phyloP scores from a whole-genome alignment of 2,329 filamentous ascomycete genomes.

The Aspergillus sergii region DNA sequence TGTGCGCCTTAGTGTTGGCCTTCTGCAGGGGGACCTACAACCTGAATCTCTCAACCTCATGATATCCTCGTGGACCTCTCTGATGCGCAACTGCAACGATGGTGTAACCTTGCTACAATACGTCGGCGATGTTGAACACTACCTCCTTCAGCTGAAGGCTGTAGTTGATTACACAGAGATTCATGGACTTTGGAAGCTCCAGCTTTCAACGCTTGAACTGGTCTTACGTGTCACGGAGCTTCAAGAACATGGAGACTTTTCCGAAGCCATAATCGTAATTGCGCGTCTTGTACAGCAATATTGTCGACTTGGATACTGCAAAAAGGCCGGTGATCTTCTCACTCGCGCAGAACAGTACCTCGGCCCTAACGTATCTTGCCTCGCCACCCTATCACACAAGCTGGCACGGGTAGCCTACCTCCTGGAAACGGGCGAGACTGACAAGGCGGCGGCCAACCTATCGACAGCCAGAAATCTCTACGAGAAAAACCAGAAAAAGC shows the following conservation, averaged over 20 bases:
- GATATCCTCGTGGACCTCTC: constrained; percentile 39
- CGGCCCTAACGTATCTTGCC: constrained; percentile 40
- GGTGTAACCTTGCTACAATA: constrained; percentile 44
- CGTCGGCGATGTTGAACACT: constrained; percentile 55
- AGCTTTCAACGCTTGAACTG: constrained; percentile 53
- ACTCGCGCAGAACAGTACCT: constrained; percentile 59
- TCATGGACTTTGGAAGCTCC: constrained; percentile 56
- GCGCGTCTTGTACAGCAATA: constrained; percentile 58
- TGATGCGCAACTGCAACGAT: constrained; percentile 49
- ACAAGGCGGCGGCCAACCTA: constrained; percentile 56
- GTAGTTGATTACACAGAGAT: constrained; percentile 61
- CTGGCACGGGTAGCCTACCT: constrained; percentile 75
- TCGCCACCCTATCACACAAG: constrained; percentile 61
- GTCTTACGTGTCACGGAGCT: constrained; percentile 53
- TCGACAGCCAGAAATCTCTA: constrained; percentile 32
- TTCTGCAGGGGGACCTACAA: constrained; percentile 36
- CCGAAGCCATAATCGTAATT: constrained; percentile 45
- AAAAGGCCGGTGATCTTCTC: constrained; percentile 61
- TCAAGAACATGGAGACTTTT: constrained; percentile 37
- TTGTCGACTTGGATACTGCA: constrained; percentile 62
- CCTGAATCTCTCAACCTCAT: constrained; percentile 30
- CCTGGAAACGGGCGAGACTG: constrained; percentile 65
- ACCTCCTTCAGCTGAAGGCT: constrained; percentile 55
- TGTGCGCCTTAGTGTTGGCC: constrained; percentile 36
- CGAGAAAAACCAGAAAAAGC: constrained; percentile 34